Evolutionary conservation across 352 stramenopile species (phyloP).

Genomic region (Pythium sukuiense): DNA sequence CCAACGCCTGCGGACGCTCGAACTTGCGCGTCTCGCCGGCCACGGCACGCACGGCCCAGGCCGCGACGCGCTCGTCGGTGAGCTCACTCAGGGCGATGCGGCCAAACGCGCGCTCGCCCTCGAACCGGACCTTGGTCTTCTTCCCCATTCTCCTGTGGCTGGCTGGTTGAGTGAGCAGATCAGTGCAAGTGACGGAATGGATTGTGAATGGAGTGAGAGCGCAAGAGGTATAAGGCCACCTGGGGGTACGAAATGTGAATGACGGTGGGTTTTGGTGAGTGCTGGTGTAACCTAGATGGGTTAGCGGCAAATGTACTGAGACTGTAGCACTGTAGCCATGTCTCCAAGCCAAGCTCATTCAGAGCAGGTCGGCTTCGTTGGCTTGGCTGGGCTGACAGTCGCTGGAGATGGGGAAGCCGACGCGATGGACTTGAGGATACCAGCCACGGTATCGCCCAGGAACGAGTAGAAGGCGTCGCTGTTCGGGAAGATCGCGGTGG

Average conservation of each 20-base stretch:
- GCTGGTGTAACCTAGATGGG: not conserved
- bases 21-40: slow-evolving; percentile 56
- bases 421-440: not conserved
- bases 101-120: slow-evolving; percentile 49
- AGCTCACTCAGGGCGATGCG: slow-evolving; percentile 68
- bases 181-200: slow-evolving; percentile 3
- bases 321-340: no score
- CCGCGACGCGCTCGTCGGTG: slow-evolving; percentile 36
- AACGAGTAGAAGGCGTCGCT: not conserved
- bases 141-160: slow-evolving; percentile 18
- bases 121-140: slow-evolving; percentile 17
- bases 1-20: slow-evolving; percentile 16
- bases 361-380: no score
- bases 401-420: not conserved
- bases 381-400: not conserved
- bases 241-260: not conserved
- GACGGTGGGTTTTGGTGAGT: slow-evolving; percentile 7
- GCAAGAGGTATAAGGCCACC: slow-evolving; percentile 13
- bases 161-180: not conserved
- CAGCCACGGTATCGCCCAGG: not conserved
- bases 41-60: slow-evolving; percentile 65
- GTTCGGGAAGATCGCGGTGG: not conserved
- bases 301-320: not conserved
- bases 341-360: no score
- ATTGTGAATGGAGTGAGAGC: not conserved